Conservation (phyloP, 352 stramenopile genomes). For the Globisporangium cylindrosporum region DNA sequence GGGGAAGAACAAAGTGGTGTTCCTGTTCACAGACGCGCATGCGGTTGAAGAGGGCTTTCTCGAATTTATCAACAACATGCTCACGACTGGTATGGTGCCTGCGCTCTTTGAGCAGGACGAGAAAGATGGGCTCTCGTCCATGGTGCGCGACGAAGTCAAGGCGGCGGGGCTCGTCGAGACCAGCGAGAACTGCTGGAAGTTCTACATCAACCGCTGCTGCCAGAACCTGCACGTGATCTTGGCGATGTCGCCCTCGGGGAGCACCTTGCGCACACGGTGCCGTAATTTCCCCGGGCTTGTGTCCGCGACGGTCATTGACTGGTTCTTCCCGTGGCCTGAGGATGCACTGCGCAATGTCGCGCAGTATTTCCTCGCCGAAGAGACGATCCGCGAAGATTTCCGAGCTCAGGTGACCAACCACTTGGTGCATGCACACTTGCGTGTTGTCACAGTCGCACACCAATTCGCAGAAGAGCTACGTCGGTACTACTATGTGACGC, state of each 20-base stretch:
- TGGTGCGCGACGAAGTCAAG: constrained; percentile 89
- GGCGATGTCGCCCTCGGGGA: constrained; percentile 93
- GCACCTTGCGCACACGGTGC: constrained; percentile 91
- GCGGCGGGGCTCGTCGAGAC: constrained; percentile 86
- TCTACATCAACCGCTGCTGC: constrained; percentile 91
- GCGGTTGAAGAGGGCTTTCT: constrained; percentile 95
- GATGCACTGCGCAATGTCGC: constrained; percentile 93
- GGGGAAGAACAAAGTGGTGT: constrained; percentile 87
- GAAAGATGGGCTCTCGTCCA: constrained; percentile 79
- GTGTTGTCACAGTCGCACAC: constrained; percentile 87
- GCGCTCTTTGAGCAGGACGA: constrained; percentile 93
- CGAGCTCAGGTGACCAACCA: constrained; percentile 82
- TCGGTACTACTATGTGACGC: constrained; percentile 96
- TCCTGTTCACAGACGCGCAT: constrained; percentile 95
- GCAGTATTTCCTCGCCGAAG: constrained; percentile 91
- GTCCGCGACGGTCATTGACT: constrained; percentile 93
- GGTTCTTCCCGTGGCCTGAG: constrained; percentile 95
- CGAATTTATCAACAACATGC: constrained; percentile 98
- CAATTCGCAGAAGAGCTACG: constrained; percentile 91
- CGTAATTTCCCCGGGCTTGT: constrained; percentile 94
- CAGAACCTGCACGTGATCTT: constrained; percentile 95
- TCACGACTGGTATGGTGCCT: constrained; percentile 93
- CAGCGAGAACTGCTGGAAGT: constrained; percentile 93
- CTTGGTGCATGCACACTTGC: constrained; percentile 90
- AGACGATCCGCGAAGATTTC: constrained; percentile 86